Evolutionary conservation across 768 basidiomycete genomes (phyloP).

Genomic region (Naganishia vishniacii): DNA sequence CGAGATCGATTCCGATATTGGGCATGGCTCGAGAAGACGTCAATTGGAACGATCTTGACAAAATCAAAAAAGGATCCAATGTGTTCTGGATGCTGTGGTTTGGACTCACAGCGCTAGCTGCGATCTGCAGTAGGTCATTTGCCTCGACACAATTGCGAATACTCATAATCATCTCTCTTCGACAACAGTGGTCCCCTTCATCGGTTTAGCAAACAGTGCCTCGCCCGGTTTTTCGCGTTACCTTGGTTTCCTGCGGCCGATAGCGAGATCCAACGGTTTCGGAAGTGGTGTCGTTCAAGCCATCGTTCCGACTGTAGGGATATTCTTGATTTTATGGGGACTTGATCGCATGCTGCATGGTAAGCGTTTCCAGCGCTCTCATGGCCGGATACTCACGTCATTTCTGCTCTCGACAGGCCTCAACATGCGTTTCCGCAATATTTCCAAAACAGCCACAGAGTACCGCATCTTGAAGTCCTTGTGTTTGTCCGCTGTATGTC

Average conservation of each 20-base stretch:
- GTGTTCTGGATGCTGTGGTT: conserved; percentile 59
- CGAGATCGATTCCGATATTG: conserved; percentile 64
- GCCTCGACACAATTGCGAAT: conserved; percentile 16
- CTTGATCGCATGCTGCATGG: conserved; percentile 23
- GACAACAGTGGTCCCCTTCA: conserved; percentile 61
- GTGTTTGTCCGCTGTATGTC: conserved; percentile 10
- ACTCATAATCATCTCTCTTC: conserved; percentile 20
- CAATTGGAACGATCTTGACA: conserved; percentile 68
- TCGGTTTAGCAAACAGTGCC: conserved; percentile 62
- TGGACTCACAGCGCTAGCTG: conserved; percentile 56
- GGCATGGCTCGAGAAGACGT: conserved; percentile 78
- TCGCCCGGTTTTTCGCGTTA: conserved; percentile 70
- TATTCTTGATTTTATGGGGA: conserved; percentile 60
- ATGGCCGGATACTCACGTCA: background rate
- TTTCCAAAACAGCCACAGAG: conserved; percentile 6
- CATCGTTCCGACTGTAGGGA: conserved; percentile 58
- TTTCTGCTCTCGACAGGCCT: too few species aligned
- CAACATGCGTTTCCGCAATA: conserved; percentile 14
- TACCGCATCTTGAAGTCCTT: conserved; percentile 3
- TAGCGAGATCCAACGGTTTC: conserved; percentile 55
- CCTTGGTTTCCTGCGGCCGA: conserved; percentile 59
- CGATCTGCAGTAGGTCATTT: conserved; percentile 57
- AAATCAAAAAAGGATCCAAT: conserved; percentile 52
- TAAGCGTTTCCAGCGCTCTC: background rate
- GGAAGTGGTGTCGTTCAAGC: conserved; percentile 63